phyloP scores from a whole-genome alignment of 495 filamentous ascomycete species.

The Penicillium tannophilum region DNA sequence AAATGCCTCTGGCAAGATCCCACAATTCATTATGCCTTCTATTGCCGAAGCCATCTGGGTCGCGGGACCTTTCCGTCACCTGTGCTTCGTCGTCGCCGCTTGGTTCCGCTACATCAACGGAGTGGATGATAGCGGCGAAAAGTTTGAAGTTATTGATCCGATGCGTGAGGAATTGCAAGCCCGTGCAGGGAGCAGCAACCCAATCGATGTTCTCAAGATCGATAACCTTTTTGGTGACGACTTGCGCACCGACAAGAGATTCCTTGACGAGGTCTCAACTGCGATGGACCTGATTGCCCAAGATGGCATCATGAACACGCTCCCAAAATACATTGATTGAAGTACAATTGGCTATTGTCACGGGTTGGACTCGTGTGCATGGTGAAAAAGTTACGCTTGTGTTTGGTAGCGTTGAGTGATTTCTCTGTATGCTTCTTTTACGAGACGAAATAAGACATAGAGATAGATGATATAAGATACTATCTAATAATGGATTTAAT shows the following conservation, averaged over 20 bases:
- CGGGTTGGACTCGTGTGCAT: not conserved
- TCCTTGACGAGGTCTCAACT: constrained; percentile 39
- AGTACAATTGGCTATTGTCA: not conserved
- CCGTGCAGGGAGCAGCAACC: constrained; percentile 37
- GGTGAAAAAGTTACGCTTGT: not conserved
- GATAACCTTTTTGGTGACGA: constrained; percentile 50
- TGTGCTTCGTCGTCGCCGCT: constrained; percentile 47
- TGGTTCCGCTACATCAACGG: constrained; percentile 51
- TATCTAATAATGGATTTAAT: not conserved
- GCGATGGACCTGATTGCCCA: constrained; percentile 44
- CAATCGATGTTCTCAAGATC: constrained; percentile 39
- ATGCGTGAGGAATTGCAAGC: constrained; percentile 49
- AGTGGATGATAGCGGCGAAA: constrained; percentile 43
- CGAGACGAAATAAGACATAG: not conserved
- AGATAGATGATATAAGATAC: not conserved
- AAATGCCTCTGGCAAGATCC: constrained; percentile 51
- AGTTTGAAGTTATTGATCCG: constrained; percentile 44
- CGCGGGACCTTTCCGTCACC: constrained; percentile 44
- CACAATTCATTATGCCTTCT: constrained; percentile 54
- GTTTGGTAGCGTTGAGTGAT: not conserved
- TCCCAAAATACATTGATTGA: constrained; percentile 48
- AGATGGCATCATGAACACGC: constrained; percentile 46
- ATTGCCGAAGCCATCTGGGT: constrained; percentile 51
- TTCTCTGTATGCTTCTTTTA: not conserved
- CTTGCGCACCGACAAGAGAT: constrained; percentile 42